These are phyloP conservation scores for Cyberlindnera meyerae DNA, from an alignment of 805 yeast genomes.

Conservation along the genomic window DNA sequence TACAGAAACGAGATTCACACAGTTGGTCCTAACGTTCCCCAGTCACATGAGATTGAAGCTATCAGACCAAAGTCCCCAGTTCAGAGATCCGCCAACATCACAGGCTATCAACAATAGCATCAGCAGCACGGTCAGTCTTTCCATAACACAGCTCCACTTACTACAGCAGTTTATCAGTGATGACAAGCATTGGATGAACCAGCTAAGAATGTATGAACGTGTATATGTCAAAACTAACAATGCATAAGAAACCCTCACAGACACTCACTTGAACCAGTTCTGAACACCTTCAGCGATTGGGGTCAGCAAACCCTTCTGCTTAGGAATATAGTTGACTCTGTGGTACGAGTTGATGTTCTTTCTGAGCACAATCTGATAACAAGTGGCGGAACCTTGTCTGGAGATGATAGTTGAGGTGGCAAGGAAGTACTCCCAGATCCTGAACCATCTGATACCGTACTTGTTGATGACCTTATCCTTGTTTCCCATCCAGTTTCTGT, in stretches of 20 bases:
- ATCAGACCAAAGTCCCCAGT: constrained; percentile 82
- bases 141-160: too few relatives aligned
- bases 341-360: constrained; percentile 83
- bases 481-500: constrained; percentile 88
- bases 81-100: constrained; percentile 18
- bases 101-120: too few relatives aligned
- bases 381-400: constrained; percentile 90
- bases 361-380: constrained; percentile 86
- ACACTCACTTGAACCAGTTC: constrained; percentile 47
- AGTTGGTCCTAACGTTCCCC: constrained; percentile 57
- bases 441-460: constrained; percentile 86
- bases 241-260: too few relatives aligned
- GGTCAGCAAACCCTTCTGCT: constrained; percentile 65
- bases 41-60: constrained; percentile 66
- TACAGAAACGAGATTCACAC: constrained; percentile 40
- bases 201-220: too few relatives aligned
- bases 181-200: too few relatives aligned
- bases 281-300: constrained; percentile 48
- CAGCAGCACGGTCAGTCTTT: too few relatives aligned
- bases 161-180: too few relatives aligned
- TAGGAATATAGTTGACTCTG: constrained; percentile 75
- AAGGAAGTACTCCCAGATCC: constrained; percentile 90
- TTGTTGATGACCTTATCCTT: constrained; percentile 68
- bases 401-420: constrained; percentile 78
- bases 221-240: too few relatives aligned